phyloP scores from a whole-genome alignment of 2,329 filamentous ascomycete species.

The Pseudonectria foliicola region DNA sequence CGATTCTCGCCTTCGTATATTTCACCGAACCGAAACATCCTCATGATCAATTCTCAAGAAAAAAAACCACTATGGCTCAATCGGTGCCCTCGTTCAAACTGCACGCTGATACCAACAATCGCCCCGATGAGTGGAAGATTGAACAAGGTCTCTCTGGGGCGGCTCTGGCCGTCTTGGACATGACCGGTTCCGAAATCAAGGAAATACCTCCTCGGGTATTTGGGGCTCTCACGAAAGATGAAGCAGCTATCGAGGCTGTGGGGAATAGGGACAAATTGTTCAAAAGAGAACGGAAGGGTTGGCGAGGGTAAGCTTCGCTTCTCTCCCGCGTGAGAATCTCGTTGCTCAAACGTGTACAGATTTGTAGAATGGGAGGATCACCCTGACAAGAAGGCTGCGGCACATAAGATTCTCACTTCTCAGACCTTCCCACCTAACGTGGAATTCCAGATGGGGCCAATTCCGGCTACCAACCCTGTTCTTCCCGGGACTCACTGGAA shows the following conservation, averaged over 20 bases:
- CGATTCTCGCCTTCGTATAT: no score
- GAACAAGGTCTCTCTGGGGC: slow-evolving; percentile 43
- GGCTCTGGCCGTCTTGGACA: slow-evolving; percentile 39
- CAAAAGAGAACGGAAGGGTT: slow-evolving; percentile 23
- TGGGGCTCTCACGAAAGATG: slow-evolving; percentile 30
- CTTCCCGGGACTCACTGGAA: slow-evolving; percentile 51
- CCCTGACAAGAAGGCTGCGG: slow-evolving; percentile 57
- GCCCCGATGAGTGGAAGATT: slow-evolving; percentile 45
- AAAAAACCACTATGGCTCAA: background rate
- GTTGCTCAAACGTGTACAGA: no score
- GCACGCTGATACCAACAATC: slow-evolving; percentile 18
- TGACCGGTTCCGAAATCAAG: slow-evolving; percentile 31
- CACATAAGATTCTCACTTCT: slow-evolving; percentile 39
- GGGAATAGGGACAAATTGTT: slow-evolving; percentile 28
- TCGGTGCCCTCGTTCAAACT: no score
- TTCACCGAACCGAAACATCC: no score
- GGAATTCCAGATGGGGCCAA: slow-evolving; percentile 48
- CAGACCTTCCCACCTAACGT: slow-evolving; percentile 31
- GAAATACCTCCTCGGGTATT: slow-evolving; percentile 21
- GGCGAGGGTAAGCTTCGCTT: slow-evolving; percentile 23
- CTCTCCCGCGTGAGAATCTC: no score
- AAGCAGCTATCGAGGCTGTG: slow-evolving; percentile 32
- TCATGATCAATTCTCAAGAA: background rate
- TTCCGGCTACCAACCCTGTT: slow-evolving; percentile 52
- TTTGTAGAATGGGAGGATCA: slow-evolving; percentile 67